These are phyloP conservation scores for Gossypium aridum DNA, from an alignment of 441 rosid species.

Conservation along the genomic window DNA sequence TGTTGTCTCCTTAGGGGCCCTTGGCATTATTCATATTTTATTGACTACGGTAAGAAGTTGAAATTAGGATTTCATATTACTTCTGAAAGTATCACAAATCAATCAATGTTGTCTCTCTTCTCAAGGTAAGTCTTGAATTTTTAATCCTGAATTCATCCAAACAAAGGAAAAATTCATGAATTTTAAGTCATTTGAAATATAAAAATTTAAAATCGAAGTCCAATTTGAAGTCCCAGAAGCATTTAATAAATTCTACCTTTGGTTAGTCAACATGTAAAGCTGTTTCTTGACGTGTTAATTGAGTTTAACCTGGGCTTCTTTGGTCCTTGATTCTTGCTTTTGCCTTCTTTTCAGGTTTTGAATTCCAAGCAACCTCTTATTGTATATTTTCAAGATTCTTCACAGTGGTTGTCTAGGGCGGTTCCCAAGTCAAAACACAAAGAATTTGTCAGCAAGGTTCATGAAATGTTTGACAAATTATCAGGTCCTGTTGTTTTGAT, in stretches of 20 bases:
- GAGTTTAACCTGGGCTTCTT: neutral
- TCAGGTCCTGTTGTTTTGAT: slow-evolving; percentile 82
- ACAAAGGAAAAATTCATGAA: neutral
- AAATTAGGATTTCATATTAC: neutral
- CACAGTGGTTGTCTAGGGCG: slow-evolving; percentile 91
- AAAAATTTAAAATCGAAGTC: neutral
- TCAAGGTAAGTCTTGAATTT: neutral
- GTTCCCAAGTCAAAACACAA: slow-evolving; percentile 63
- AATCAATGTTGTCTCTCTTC: neutral
- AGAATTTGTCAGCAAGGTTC: slow-evolving; percentile 63
- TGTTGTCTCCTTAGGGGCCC: neutral
- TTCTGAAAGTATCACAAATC: neutral
- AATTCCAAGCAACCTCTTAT: slow-evolving; percentile 65
- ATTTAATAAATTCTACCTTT: neutral
- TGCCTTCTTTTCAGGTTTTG: slow-evolving; percentile 61
- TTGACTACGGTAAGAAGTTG: neutral
- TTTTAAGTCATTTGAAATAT: neutral
- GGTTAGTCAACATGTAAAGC: neutral
- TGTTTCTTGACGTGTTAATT: neutral
- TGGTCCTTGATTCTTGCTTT: slow-evolving; percentile 10
- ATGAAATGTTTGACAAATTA: slow-evolving; percentile 63
- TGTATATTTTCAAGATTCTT: slow-evolving; percentile 86
- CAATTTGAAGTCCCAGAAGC: neutral
- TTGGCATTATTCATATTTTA: neutral
- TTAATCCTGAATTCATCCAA: neutral